phyloP scores from a whole-genome alignment of 2,329 filamentous ascomycete genomes.

The Fusarium cyanostomum region DNA sequence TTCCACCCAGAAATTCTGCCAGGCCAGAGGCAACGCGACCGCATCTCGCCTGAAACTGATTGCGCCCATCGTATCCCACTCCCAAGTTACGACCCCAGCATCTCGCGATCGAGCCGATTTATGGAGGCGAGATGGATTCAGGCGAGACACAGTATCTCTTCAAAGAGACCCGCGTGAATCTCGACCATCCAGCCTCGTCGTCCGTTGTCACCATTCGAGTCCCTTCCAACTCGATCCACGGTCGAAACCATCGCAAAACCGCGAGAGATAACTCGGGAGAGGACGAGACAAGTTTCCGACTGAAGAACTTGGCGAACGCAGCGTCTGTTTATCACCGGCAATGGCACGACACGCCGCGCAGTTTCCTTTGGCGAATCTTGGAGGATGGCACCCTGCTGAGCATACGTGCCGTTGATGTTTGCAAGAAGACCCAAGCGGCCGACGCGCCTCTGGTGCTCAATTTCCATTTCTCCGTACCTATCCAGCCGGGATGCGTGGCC shows the following conservation, averaged over 20 bases:
- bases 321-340: conserved; percentile 87
- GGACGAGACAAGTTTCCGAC: conserved; percentile 78
- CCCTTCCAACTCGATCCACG: conserved; percentile 62
- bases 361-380: conserved; percentile 90
- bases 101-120: conserved; percentile 38
- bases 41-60: conserved; percentile 35
- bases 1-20: conserved; percentile 47
- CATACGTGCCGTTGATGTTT: conserved; percentile 83
- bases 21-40: conserved; percentile 47
- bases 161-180: conserved; percentile 87
- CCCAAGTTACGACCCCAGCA: conserved; percentile 18
- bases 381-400: conserved; percentile 83
- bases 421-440: conserved; percentile 69
- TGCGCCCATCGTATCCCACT: conserved; percentile 40
- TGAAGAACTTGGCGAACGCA: conserved; percentile 77
- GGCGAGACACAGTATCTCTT: conserved; percentile 73
- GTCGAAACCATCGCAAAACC: conserved; percentile 54
- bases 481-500: conserved; percentile 81
- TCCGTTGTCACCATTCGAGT: conserved; percentile 77
- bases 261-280: conserved; percentile 55
- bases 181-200: conserved; percentile 75
- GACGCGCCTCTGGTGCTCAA: conserved; percentile 81
- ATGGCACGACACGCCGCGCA: conserved; percentile 78
- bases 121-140: conserved; percentile 77
- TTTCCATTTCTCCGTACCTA: conserved; percentile 77